Conservation (phyloP, 2,329 filamentous ascomycete genomes). For the Aspergillus alliaceus region DNA sequence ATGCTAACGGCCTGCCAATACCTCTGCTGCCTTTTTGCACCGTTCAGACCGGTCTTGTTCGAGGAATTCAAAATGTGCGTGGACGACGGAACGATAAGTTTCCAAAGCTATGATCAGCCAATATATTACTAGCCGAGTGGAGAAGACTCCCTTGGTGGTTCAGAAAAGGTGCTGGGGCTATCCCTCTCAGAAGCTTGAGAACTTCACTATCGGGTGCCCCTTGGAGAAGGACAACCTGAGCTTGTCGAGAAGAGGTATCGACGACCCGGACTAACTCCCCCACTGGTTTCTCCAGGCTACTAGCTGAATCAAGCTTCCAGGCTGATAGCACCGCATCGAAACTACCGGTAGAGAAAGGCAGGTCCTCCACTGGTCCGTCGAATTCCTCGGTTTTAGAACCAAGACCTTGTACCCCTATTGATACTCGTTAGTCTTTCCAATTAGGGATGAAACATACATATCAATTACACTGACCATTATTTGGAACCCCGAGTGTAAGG, state of each 20-base stretch:
- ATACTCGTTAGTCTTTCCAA: too few relatives aligned
- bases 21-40: background rate
- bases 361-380: too few relatives aligned
- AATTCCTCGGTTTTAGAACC: too few relatives aligned
- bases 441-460: too few relatives aligned
- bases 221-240: slow-evolving; percentile 3
- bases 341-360: too few relatives aligned
- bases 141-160: slow-evolving; percentile 8
- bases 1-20: background rate
- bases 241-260: too few relatives aligned
- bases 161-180: background rate
- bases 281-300: too few relatives aligned
- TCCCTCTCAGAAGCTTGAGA: background rate
- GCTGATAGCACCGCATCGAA: too few relatives aligned
- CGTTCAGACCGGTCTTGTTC: background rate
- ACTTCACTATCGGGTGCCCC: slow-evolving; percentile 6
- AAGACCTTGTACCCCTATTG: too few relatives aligned
- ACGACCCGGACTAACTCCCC: background rate
- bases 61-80: background rate
- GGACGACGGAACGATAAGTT: background rate
- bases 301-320: background rate
- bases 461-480: too few relatives aligned
- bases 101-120: too few relatives aligned
- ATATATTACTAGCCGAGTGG: background rate
- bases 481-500: too few relatives aligned